These are phyloP conservation scores for Iberis amara DNA, from an alignment of 441 rosid species.

Conservation along the genomic window DNA sequence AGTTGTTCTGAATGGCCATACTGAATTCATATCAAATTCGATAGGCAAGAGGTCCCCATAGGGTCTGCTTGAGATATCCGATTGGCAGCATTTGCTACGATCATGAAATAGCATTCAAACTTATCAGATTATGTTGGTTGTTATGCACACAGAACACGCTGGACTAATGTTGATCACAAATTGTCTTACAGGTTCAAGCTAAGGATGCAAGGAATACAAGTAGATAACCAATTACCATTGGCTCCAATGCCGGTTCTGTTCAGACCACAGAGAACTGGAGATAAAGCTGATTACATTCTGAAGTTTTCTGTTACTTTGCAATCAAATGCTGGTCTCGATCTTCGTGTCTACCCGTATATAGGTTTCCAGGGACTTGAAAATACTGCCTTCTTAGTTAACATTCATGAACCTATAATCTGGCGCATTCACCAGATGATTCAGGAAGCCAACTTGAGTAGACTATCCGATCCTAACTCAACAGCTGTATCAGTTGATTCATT, in stretches of 20 bases:
- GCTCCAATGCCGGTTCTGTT: constrained; percentile 94
- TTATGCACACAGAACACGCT: constrained; percentile 5
- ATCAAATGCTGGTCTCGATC: constrained; percentile 78
- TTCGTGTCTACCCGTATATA: constrained; percentile 78
- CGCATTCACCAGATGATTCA: constrained; percentile 97
- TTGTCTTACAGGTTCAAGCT: constrained; percentile 62
- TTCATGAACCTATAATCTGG: constrained; percentile 98
- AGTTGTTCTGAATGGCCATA: constrained; percentile 8
- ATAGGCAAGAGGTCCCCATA: constrained; percentile 7
- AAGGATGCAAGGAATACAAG: constrained; percentile 80
- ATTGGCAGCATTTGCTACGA: constrained; percentile 5
- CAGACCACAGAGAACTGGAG: constrained; percentile 80
- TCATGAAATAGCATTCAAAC: constrained; percentile 14
- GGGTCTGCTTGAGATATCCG: constrained; percentile 7
- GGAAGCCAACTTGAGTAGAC: constrained; percentile 72
- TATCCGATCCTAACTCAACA: constrained; percentile 54
- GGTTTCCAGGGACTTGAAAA: constrained; percentile 87
- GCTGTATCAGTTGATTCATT: constrained; percentile 96
- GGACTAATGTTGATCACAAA: constrained; percentile 14
- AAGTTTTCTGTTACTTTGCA: constrained; percentile 77
- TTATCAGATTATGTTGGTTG: constrained; percentile 8
- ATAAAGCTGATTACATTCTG: constrained; percentile 62
- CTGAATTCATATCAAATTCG: neutral
- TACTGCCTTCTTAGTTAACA: constrained; percentile 73
- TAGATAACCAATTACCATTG: constrained; percentile 94